Evolutionary conservation across 805 yeast species (phyloP), one percentile per base, ranked within the genome.

Genomic region (Yarrowia keelungensis): DNA sequence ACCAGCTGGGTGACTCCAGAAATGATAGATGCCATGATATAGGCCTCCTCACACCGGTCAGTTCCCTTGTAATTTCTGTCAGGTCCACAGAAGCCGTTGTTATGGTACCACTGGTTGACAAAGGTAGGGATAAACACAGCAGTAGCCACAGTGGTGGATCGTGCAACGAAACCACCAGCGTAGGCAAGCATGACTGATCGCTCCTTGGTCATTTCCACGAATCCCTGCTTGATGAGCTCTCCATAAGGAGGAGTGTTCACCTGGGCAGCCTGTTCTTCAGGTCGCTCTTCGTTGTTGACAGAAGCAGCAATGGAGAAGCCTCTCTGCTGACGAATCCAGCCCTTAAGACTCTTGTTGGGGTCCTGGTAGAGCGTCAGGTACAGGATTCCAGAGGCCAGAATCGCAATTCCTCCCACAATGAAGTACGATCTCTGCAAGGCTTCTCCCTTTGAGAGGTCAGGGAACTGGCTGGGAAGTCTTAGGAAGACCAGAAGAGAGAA

Each of bases 1-100:
- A 83, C 80, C 0, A 86, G 79, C 71, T 88, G 88, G 3, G 87
- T 81, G n/a, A 88, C 83, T 9, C 94, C 94, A 0, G 90, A 84
- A 39, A 89, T 77, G 51, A 89, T 87, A 0, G 92, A 90, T 16
- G 91, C 85, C 69, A 84, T 82, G 9, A 87, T 80, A 71, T 86
- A 88, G 0, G 90, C 91, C 47, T 87, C 89, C 49, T 70, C 70
- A 14, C 68, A 54, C 12, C 69, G 47, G 39, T 68, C 49, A 4
- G 66, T 64, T 15, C 61, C 65, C 45, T 45, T 54, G 39, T 71
- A 71, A 53, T 72, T 73, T 26, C 70, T 72, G 11, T 68, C 72
- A 10, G 69, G 67, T 0, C 78, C 72, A 74, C 92, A 89, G 64
- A 76, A 74, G 0, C 89, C 91, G 4, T 79, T 78, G 47, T 80